Percentiles rank a stretch among this genome's conserved stretches.
Conservation (phyloP, 768 basidiomycete species). For the Crepidotus variabilis region DNA sequence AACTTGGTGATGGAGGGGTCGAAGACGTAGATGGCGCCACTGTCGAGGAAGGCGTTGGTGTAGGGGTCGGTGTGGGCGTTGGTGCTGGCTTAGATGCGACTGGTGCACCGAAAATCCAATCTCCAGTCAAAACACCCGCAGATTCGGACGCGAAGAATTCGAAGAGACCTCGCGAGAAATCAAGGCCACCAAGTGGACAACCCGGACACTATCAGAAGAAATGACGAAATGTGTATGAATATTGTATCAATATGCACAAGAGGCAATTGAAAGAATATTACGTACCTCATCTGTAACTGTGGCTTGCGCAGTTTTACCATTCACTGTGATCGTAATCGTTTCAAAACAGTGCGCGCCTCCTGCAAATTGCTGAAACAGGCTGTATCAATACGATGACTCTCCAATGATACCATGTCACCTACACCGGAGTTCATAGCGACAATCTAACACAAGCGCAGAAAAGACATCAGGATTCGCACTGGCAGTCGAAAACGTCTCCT, state of each 20-base stretch:
- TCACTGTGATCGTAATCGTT: conserved; percentile 46
- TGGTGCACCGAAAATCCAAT: conserved; percentile 44
- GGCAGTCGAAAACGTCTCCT: too few relatives aligned
- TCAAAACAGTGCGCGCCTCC: conserved; percentile 41
- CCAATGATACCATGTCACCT: not conserved
- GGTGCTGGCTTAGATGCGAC: conserved; percentile 14
- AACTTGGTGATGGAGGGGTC: conserved; percentile 8
- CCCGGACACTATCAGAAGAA: conserved; percentile 18
- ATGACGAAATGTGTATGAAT: not conserved
- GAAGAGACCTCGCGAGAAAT: conserved; percentile 61
- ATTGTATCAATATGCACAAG: not conserved
- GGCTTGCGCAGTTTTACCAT: conserved; percentile 45
- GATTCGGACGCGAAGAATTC: conserved; percentile 41
- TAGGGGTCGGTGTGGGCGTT: conserved; percentile 11
- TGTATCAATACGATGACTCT: not conserved
- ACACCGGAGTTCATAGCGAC: conserved; percentile 22
- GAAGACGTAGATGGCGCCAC: conserved; percentile 14
- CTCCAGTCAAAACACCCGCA: conserved; percentile 49
- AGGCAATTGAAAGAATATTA: not conserved
- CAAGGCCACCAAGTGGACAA: conserved; percentile 60
- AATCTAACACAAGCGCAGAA: conserved; percentile 11
- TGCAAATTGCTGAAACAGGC: conserved; percentile 17
- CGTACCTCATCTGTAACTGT: conserved; percentile 52
- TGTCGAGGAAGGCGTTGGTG: conserved; percentile 10
- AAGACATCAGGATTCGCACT: too few relatives aligned